These are phyloP conservation scores for Venustampulla echinocandica DNA, from an alignment of 495 filamentous ascomycete genomes.

Conservation along the genomic window DNA sequence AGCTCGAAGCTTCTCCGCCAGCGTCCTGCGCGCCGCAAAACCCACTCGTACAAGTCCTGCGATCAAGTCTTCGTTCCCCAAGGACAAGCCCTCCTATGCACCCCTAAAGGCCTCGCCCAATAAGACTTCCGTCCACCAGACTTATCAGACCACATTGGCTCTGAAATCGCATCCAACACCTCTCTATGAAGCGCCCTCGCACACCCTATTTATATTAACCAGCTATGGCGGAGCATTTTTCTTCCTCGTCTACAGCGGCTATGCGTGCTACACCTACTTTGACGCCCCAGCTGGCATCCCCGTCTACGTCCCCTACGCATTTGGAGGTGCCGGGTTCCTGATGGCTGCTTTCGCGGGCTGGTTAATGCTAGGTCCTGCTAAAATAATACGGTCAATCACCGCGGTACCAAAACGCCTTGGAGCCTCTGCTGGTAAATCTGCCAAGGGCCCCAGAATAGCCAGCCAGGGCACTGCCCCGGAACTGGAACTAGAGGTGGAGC, in stretches of 20 bases:
- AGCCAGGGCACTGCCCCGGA: too few relatives aligned
- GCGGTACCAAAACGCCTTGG: constrained; percentile 13
- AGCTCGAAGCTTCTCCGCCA: constrained; percentile 12
- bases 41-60: not conserved
- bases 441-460: not conserved
- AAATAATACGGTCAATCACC: constrained; percentile 34
- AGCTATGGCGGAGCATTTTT: constrained; percentile 47
- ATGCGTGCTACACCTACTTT: constrained; percentile 43
- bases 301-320: constrained; percentile 35
- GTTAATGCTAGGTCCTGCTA: constrained; percentile 34
- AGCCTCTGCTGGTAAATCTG: not conserved
- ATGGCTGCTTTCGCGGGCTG: constrained; percentile 39
- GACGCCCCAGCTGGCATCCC: constrained; percentile 34
- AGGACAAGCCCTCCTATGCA: not conserved
- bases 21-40: constrained; percentile 3
- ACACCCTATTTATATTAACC: constrained; percentile 47
- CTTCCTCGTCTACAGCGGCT: constrained; percentile 48
- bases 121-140: constrained; percentile 14
- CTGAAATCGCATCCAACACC: constrained; percentile 34
- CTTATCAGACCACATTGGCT: constrained; percentile 38
- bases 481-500: constrained; percentile 20
- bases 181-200: constrained; percentile 54
- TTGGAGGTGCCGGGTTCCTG: constrained; percentile 33
- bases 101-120: not conserved
- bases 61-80: not conserved